Conservation (phyloP, 2,329 filamentous ascomycete species). For the Neopestalotiopsis sp. region DNA sequence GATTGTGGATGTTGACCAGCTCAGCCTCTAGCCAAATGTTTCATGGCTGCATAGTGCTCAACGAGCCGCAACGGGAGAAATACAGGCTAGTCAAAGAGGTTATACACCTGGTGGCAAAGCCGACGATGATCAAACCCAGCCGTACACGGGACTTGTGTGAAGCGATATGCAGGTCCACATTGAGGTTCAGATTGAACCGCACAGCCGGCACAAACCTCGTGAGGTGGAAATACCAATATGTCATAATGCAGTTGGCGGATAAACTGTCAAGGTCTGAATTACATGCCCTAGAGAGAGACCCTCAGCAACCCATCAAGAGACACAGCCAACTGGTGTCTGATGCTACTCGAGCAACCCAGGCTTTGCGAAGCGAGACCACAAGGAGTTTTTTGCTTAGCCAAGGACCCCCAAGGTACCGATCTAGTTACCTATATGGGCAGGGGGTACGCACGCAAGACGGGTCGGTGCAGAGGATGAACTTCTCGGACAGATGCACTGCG, state of each 20-base stretch:
- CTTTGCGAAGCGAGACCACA: conserved; percentile 27
- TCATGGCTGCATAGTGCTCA: no score
- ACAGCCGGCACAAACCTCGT: neutral
- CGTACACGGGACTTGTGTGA: conserved; percentile 9
- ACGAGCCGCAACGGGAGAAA: neutral
- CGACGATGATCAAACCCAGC: conserved; percentile 5
- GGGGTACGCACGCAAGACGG: neutral
- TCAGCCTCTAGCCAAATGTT: no score
- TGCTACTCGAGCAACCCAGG: conserved; percentile 30
- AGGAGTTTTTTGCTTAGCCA: conserved; percentile 7
- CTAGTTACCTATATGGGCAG: conserved; percentile 1
- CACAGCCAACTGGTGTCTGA: conserved; percentile 24
- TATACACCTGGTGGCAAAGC: neutral
- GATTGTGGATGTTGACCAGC: no score
- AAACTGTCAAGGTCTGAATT: conserved; percentile 26
- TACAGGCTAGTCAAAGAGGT: neutral
- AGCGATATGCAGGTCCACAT: conserved; percentile 18
- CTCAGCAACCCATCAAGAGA: neutral
- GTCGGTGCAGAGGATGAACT: neutral
- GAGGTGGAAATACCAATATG: conserved; percentile 17
- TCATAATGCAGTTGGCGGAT: conserved; percentile 34
- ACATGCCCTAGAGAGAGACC: neutral
- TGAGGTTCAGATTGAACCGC: conserved; percentile 13
- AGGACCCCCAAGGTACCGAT: neutral
- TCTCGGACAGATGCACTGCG: conserved; percentile 7